Conservation (phyloP, 176 grass and related monocot genomes). For the Alloteropsis semialata region DNA sequence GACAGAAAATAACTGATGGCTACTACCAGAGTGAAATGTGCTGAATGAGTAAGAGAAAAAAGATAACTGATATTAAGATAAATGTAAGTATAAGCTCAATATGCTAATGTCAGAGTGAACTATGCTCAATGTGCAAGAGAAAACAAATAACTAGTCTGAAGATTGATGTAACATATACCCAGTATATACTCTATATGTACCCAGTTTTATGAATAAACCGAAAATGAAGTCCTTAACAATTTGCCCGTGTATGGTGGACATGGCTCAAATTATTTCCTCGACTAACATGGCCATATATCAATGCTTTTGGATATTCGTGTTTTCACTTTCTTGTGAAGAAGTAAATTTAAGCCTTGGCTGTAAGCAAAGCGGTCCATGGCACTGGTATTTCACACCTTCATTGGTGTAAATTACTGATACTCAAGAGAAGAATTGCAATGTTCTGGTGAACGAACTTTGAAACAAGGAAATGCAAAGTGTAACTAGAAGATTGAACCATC, state of each 20-base stretch:
- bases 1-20: constrained; percentile 19
- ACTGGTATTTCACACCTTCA: neutral
- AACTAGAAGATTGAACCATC: neutral
- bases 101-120: neutral
- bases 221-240: neutral
- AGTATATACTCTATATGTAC: neutral
- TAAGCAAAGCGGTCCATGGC: neutral
- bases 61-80: neutral
- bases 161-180: neutral
- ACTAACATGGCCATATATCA: neutral
- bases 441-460: neutral
- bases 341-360: neutral
- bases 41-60: neutral
- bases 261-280: neutral
- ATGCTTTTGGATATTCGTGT: neutral
- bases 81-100: no score
- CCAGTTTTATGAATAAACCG: neutral
- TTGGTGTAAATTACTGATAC: neutral
- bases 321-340: neutral
- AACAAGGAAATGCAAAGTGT: neutral
- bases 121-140: neutral
- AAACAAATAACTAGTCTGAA: neutral
- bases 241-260: neutral
- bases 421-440: neutral
- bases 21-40: neutral